Evolutionary conservation across 1,284 basidiomycete species (phyloP).

Genomic region (Schizophyllum commune): DNA sequence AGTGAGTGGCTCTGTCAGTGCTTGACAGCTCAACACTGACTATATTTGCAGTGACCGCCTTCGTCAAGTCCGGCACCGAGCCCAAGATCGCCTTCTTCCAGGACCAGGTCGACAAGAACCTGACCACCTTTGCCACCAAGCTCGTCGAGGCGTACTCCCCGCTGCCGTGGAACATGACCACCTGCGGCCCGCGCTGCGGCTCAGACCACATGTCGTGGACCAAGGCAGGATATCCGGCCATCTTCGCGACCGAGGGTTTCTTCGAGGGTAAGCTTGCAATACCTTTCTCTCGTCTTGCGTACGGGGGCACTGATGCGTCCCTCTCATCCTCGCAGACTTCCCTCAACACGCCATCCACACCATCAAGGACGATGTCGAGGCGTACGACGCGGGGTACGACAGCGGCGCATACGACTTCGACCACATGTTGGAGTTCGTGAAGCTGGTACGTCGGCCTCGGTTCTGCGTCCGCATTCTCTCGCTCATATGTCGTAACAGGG

Average conservation of each 20-base stretch:
- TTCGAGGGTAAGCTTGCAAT: background rate
- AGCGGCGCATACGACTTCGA: background rate
- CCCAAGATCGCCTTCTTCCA: background rate
- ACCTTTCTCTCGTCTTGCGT: background rate
- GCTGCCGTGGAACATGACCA: background rate
- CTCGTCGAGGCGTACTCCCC: background rate
- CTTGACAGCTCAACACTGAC: background rate
- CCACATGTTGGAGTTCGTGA: background rate
- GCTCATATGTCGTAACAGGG: background rate
- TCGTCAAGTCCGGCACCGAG: background rate
- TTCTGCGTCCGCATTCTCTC: background rate
- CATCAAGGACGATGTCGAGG: background rate
- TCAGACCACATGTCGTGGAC: background rate
- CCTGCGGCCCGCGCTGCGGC: background rate
- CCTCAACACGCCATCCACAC: background rate
- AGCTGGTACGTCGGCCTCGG: background rate
- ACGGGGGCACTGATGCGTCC: background rate
- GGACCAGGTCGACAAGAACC: background rate
- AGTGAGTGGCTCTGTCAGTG: background rate
- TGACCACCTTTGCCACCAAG: background rate
- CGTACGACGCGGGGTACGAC: background rate
- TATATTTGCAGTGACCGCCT: background rate
- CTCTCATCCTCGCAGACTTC: background rate
- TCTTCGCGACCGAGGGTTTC: background rate
- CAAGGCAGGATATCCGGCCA: background rate